Evolutionary conservation across 2,329 filamentous ascomycete species (phyloP).

Genomic region (Corynespora cassiicola): DNA sequence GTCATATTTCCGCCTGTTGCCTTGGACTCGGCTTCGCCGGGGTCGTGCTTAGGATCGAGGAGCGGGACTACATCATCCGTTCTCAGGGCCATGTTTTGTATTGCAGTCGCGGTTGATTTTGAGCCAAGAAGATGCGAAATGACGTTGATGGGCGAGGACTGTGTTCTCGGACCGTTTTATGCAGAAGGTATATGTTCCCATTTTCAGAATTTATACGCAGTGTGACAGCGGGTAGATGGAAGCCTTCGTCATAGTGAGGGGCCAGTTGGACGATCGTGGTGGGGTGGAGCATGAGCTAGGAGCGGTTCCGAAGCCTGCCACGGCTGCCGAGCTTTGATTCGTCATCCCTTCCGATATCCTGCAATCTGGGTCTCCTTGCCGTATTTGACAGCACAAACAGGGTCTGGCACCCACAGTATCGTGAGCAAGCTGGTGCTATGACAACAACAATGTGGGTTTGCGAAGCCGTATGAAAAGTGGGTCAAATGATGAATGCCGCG

Average conservation of each 20-base stretch:
- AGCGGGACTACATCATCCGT: slow-evolving; percentile 11
- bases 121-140: slow-evolving; percentile 2
- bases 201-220: slow-evolving; percentile 2
- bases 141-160: not conserved
- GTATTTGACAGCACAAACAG: no score
- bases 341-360: no score
- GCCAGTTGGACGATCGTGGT: slow-evolving; percentile 7
- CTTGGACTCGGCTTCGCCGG: slow-evolving; percentile 6
- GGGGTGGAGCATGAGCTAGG: slow-evolving; percentile 2
- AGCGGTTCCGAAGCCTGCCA: not conserved
- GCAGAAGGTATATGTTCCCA: not conserved
- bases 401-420: no score
- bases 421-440: no score
- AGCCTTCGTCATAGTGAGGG: slow-evolving; percentile 13
- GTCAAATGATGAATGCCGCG: no score
- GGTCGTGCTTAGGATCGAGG: slow-evolving; percentile 15
- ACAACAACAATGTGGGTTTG: no score
- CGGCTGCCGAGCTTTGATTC: not conserved
- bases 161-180: not conserved
- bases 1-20: slow-evolving; percentile 8
- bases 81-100: slow-evolving; percentile 5
- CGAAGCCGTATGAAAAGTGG: no score
- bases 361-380: no score
- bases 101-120: not conserved
- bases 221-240: slow-evolving; percentile 7